phyloP scores from a whole-genome alignment of 1,284 basidiomycete genomes.

The Spongiforma sp. region DNA sequence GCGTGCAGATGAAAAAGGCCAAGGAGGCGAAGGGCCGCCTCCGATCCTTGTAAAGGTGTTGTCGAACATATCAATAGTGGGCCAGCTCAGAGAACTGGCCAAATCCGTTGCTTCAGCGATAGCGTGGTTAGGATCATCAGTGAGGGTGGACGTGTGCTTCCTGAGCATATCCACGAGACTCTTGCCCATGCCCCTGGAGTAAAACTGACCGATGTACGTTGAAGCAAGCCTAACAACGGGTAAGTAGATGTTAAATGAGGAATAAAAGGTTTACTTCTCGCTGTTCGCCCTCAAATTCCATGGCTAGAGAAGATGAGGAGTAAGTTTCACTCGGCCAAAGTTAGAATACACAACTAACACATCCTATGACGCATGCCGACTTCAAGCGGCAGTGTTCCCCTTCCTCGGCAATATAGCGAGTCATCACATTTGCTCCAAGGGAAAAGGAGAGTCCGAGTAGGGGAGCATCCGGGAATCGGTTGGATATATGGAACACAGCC shows the following conservation, averaged over 20 bases:
- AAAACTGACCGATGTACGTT: slow-evolving; percentile 71
- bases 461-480: slow-evolving; percentile 79
- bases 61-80: slow-evolving; percentile 69
- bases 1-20: slow-evolving; percentile 77
- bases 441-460: slow-evolving; percentile 93
- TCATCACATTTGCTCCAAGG: slow-evolving; percentile 91
- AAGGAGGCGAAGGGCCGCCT: slow-evolving; percentile 81
- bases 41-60: slow-evolving; percentile 70
- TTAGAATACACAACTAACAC: slow-evolving; percentile 53
- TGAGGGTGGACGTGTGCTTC: slow-evolving; percentile 59
- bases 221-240: slow-evolving; percentile 56
- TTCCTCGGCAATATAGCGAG: slow-evolving; percentile 92
- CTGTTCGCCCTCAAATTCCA: slow-evolving; percentile 76
- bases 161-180: slow-evolving; percentile 77
- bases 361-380: slow-evolving; percentile 81
- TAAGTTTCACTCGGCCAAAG: slow-evolving; percentile 17
- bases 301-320: slow-evolving; percentile 55
- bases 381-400: slow-evolving; percentile 77
- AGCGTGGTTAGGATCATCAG: slow-evolving; percentile 54
- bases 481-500: slow-evolving; percentile 79
- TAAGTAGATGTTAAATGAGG: slow-evolving; percentile 20
- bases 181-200: slow-evolving; percentile 83
- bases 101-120: slow-evolving; percentile 54
- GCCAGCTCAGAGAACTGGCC: slow-evolving; percentile 53
- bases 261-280: slow-evolving; percentile 47